Base-by-base conservation (phyloP, 2,329 filamentous ascomycete genomes). In the Penicillium sp. region DNA sequence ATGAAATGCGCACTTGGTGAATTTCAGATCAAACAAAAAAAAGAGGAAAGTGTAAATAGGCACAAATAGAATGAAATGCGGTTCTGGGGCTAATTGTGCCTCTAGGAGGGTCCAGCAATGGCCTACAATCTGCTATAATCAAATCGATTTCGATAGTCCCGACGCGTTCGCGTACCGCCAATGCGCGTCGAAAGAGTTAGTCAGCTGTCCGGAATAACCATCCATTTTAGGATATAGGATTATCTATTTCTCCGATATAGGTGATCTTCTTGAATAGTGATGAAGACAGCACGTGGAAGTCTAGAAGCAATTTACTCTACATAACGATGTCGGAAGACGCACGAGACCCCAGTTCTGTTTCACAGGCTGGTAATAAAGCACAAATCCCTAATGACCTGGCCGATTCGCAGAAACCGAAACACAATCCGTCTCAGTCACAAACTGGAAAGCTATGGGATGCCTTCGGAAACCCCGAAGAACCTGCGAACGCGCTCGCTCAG, bases 401-500 rank as follows among this genome's bases (percentile, higher is more conserved):
- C 49, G 55, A 66, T 36, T 61, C 65, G 38, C 68, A 64, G 30
- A 74, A 71, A 58, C 67, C 73, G n/a, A 75, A 73, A 59, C 69
- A 75, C 62, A 75, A 77, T 48, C 68, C 73, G 26, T 70, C 75
- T 25, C 72, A 77, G 64, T 75, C 76, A 35, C 77, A 79, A 67
- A 76, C 74, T 40, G 74, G 73, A 56, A 78, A 79, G 67, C 64
- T 78, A 67, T 78, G 77, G 75, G 76, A 78, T 48, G 76, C 75
- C 30, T 77, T 78, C 57, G 75, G 76, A 31, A 76, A 75, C 57
- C 76, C 77, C 11, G 72, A 75, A 56, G 75, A 82, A 56, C 81
- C 77, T 45, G 78, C 80, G 38, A 84, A 84, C 66, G 69, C 78
- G 52, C 71, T 86, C 70, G 78, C 84, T 1, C 81, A 81, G 53